Conservation (phyloP, 2,329 filamentous ascomycete genomes). For the Botrytis medusae region DNA sequence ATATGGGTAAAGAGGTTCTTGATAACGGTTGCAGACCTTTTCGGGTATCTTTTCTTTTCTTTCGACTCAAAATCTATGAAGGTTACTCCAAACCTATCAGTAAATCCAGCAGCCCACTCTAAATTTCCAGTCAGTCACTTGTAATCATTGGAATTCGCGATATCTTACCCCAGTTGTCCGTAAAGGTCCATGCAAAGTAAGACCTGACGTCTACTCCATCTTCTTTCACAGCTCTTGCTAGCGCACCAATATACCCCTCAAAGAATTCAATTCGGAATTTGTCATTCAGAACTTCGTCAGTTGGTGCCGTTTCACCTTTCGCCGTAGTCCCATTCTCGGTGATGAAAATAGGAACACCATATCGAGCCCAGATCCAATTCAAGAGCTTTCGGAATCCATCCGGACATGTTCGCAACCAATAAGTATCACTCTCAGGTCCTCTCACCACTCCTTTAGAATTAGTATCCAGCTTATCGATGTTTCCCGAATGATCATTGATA, state of each 20-base stretch:
- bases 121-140: background rate
- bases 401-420: conserved; percentile 75
- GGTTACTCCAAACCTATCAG: conserved; percentile 79
- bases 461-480: conserved; percentile 69
- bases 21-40: conserved; percentile 75
- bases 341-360: conserved; percentile 77
- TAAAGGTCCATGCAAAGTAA: conserved; percentile 82
- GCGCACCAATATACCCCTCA: conserved; percentile 69
- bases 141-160: background rate
- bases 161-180: conserved; percentile 52
- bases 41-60: conserved; percentile 74
- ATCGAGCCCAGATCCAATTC: conserved; percentile 74
- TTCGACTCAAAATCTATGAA: conserved; percentile 73
- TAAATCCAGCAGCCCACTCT: conserved; percentile 69
- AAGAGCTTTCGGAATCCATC: conserved; percentile 74
- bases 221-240: conserved; percentile 68
- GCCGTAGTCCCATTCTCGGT: conserved; percentile 85
- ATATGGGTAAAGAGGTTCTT: conserved; percentile 68
- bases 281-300: conserved; percentile 71
- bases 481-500: conserved; percentile 68
- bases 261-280: conserved; percentile 80
- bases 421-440: conserved; percentile 75
- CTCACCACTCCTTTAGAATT: conserved; percentile 72
- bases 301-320: conserved; percentile 73
- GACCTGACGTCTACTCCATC: conserved; percentile 76